Conservation (phyloP, 257 asterid species). For the Solanum rostratum region DNA sequence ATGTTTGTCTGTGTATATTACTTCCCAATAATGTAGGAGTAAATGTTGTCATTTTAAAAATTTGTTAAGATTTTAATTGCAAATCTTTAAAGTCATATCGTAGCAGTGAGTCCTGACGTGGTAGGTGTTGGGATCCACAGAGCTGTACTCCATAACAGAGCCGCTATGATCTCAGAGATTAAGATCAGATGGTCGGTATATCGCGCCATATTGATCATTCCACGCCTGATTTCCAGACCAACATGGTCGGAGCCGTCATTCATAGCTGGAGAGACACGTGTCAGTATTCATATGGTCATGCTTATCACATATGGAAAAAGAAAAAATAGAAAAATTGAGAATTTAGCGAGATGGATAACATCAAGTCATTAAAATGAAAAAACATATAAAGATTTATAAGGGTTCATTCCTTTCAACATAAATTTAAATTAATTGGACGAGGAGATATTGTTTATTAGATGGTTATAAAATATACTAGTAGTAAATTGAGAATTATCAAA, state of each 20-base stretch:
- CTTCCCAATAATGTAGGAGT: neutral
- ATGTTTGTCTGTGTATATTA: neutral
- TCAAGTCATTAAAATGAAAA: too few relatives aligned
- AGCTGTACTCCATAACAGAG: neutral
- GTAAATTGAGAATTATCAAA: too few relatives aligned
- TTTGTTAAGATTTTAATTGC: neutral
- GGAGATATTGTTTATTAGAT: too few relatives aligned
- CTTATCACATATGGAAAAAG: neutral
- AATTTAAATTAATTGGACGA: neutral
- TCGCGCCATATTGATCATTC: neutral
- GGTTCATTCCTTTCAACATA: too few relatives aligned
- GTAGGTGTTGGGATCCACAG: conserved; percentile 11
- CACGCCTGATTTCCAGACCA: neutral
- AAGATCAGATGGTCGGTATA: conserved; percentile 30
- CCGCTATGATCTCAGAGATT: conserved; percentile 7
- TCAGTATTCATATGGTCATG: neutral
- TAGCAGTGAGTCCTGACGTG: neutral
- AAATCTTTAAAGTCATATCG: conserved; percentile 7
- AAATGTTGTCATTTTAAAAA: neutral
- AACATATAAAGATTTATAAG: too few relatives aligned
- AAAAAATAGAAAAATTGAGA: neutral
- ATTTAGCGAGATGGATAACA: too few relatives aligned
- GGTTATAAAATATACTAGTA: too few relatives aligned
- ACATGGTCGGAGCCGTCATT: conserved; percentile 7
- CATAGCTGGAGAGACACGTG: conserved; percentile 19